These are phyloP conservation scores for Pseudozyma hubeiensis DNA, from an alignment of 1,284 basidiomycete genomes.

Conservation along the genomic window DNA sequence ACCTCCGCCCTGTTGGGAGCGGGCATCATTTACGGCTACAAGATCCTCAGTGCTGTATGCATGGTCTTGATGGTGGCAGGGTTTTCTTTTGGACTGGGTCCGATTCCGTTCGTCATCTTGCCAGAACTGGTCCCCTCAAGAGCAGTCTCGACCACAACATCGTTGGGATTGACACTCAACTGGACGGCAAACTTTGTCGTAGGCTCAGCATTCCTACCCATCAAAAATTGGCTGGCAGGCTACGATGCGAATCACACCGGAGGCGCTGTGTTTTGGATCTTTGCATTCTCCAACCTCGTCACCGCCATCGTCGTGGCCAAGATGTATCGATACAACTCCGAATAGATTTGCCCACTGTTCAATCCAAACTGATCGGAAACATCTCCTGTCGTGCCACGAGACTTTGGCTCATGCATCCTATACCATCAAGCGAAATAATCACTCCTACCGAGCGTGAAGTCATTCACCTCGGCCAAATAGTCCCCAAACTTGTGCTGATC, in stretches of 20 bases:
- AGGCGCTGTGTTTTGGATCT: conserved; percentile 59
- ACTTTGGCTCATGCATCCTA: too few relatives aligned
- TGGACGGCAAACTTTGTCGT: conserved; percentile 88
- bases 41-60: conserved; percentile 77
- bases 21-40: conserved; percentile 73
- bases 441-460: conserved; percentile 63
- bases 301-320: conserved; percentile 44
- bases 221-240: conserved; percentile 77
- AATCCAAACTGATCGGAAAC: background rate
- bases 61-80: conserved; percentile 88
- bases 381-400: too few relatives aligned
- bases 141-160: conserved; percentile 83
- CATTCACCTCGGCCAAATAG: conserved; percentile 60
- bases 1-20: conserved; percentile 79
- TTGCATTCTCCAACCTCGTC: conserved; percentile 46
- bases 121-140: conserved; percentile 83
- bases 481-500: conserved; percentile 90
- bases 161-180: conserved; percentile 83
- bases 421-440: conserved; percentile 62
- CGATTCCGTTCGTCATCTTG: conserved; percentile 89
- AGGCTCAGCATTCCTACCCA: conserved; percentile 82
- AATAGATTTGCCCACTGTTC: background rate
- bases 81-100: conserved; percentile 89
- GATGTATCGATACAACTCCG: conserved; percentile 43
- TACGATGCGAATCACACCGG: conserved; percentile 53